Percentiles rank a stretch among this genome's conserved stretches.
phyloP scores from a whole-genome alignment of 2,329 filamentous ascomycete genomes.

The Colletotrichum tamarilloi region DNA sequence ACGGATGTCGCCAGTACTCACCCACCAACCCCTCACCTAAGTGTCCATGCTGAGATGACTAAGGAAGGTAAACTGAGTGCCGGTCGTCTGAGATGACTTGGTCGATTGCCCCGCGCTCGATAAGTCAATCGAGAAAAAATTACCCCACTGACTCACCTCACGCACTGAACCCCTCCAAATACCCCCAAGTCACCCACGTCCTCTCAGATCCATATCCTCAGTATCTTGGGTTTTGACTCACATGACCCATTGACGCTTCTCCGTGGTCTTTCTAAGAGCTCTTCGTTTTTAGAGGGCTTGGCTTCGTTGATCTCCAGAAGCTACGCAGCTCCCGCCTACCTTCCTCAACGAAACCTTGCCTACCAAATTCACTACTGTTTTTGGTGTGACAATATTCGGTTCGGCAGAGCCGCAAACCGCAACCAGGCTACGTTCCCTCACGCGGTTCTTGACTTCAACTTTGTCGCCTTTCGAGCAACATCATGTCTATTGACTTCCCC shows the following conservation, averaged over 20 bases:
- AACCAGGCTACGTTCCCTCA: background rate
- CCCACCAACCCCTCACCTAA: background rate
- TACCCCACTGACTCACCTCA: slow-evolving; percentile 35
- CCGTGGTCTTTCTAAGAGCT: background rate
- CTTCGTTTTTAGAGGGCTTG: background rate
- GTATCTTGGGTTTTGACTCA: slow-evolving; percentile 11
- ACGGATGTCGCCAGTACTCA: no score
- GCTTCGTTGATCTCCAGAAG: background rate
- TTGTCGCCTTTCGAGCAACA: slow-evolving; percentile 16
- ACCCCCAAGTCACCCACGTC: background rate
- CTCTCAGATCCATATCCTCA: slow-evolving; percentile 1
- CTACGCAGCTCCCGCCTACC: background rate
- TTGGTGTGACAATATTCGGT: slow-evolving; percentile 6
- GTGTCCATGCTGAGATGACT: background rate
- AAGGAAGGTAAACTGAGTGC: background rate
- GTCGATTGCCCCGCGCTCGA: slow-evolving; percentile 26
- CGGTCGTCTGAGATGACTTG: background rate
- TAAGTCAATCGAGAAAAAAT: slow-evolving; percentile 29
- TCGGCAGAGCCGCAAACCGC: background rate
- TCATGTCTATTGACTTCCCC: slow-evolving; percentile 91
- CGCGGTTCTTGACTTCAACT: background rate
- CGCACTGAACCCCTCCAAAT: slow-evolving; percentile 29
- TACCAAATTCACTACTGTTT: background rate
- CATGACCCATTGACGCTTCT: background rate
- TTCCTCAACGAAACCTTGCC: slow-evolving; percentile 6